Conservation (phyloP, 2,329 filamentous ascomycete genomes). For the Fonsecaea pugnacius region DNA sequence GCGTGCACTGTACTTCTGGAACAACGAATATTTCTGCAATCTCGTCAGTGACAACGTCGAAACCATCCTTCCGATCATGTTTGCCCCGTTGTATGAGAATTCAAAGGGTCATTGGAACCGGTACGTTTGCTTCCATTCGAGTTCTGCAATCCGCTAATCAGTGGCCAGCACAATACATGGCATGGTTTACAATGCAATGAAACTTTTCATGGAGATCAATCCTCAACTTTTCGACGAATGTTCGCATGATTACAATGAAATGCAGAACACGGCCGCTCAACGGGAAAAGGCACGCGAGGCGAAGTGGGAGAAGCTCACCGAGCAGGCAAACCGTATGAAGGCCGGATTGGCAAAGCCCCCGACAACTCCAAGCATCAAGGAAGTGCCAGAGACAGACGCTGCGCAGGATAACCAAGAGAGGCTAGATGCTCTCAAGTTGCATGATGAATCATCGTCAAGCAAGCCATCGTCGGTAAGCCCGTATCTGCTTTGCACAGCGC, state of each 20-base stretch:
- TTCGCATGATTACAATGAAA: conserved; percentile 95
- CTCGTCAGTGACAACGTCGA: conserved; percentile 98
- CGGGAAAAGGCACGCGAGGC: conserved; percentile 79
- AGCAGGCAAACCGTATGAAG: conserved; percentile 75
- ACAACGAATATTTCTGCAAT: conserved; percentile 99
- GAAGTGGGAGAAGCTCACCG: conserved; percentile 85
- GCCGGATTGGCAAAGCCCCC: conserved; percentile 47
- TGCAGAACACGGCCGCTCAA: conserved; percentile 88
- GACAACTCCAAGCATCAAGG: conserved; percentile 43
- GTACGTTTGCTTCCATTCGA: conserved; percentile 55
- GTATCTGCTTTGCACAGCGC: background rate
- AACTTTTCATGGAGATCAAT: conserved; percentile 99
- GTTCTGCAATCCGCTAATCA: conserved; percentile 39
- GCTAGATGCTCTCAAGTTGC: conserved; percentile 85
- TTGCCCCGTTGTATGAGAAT: conserved; percentile 96
- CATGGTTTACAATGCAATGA: conserved; percentile 99
- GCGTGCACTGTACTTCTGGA: conserved; percentile 98
- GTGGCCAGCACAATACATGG: conserved; percentile 85
- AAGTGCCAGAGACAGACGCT: conserved; percentile 73
- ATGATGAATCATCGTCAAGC: conserved; percentile 67
- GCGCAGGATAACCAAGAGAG: conserved; percentile 83
- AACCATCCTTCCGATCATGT: conserved; percentile 98
- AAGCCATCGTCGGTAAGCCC: conserved; percentile 59
- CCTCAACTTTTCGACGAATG: conserved; percentile 98
- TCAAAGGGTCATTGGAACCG: conserved; percentile 99